A percentile compares a stretch with the other conserved stretches of the same genome.
phyloP scores from a whole-genome alignment of 1,284 basidiomycete species.

The Schizophyllum commune region DNA sequence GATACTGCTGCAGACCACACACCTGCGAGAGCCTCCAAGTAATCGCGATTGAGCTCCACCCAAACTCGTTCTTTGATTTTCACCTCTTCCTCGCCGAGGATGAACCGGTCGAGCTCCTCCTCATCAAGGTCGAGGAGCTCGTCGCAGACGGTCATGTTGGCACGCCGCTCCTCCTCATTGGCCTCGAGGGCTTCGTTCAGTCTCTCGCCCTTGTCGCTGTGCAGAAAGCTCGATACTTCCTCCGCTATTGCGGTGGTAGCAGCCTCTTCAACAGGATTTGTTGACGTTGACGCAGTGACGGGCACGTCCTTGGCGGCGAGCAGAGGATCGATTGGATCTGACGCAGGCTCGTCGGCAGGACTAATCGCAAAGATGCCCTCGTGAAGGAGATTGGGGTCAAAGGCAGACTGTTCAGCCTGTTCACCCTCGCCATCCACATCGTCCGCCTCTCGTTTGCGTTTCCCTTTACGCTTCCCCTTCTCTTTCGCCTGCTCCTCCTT shows the following conservation, averaged over 20 bases:
- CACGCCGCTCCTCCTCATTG: slow-evolving; percentile 49
- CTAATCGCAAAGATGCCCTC: slow-evolving; percentile 38
- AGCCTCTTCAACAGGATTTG: slow-evolving; percentile 15
- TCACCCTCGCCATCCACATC: slow-evolving; percentile 34
- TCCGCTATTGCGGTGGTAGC: slow-evolving; percentile 50
- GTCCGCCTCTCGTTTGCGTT: slow-evolving; percentile 33
- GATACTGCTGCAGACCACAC: slow-evolving; percentile 21
- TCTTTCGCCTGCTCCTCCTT: slow-evolving; percentile 32
- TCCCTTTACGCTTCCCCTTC: slow-evolving; percentile 27
- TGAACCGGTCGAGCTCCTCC: slow-evolving; percentile 83
- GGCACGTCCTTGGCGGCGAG: slow-evolving; percentile 22
- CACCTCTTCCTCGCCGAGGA: slow-evolving; percentile 82
- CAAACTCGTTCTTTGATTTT: slow-evolving; percentile 90
- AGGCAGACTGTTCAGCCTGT: slow-evolving; percentile 13
- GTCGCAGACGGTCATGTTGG: slow-evolving; percentile 38
- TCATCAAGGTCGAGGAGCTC: slow-evolving; percentile 84
- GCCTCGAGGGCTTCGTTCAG: slow-evolving; percentile 56
- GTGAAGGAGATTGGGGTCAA: slow-evolving; percentile 39
- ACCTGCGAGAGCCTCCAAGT: slow-evolving; percentile 86
- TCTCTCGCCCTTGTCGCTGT: slow-evolving; percentile 46
- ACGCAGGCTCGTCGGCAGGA: neutral
- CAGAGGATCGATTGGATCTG: slow-evolving; percentile 24
- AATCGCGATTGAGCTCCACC: slow-evolving; percentile 95
- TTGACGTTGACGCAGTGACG: neutral
- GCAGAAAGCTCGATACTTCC: slow-evolving; percentile 59